Percentiles rank a stretch among this genome's conserved stretches.
phyloP scores from a whole-genome alignment of 176 grass and related monocot genomes.

The Panicum miliaceum region DNA sequence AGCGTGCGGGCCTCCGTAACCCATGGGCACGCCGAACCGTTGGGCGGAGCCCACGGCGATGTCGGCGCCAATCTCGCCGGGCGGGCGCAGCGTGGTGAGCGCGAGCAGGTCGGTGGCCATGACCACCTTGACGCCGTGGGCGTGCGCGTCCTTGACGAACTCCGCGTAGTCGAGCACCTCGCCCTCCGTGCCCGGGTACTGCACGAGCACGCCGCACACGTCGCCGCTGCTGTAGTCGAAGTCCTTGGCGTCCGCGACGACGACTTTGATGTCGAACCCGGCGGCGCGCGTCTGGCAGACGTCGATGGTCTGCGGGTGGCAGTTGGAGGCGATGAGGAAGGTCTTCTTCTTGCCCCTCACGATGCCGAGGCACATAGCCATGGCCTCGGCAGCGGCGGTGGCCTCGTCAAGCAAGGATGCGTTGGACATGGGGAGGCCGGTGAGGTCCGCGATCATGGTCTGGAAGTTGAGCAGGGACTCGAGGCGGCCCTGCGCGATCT shows the following conservation, averaged over 20 bases:
- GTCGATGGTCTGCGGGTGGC: conserved; percentile 94
- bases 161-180: conserved; percentile 89
- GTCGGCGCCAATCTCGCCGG: conserved; percentile 91
- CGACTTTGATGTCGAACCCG: conserved; percentile 80
- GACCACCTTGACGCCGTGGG: conserved; percentile 87
- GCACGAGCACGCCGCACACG: conserved; percentile 91
- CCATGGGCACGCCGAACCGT: conserved; percentile 98
- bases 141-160: conserved; percentile 85
- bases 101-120: conserved; percentile 97
- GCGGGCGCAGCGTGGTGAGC: conserved; percentile 76
- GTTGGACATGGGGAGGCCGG: conserved; percentile 96
- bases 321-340: conserved; percentile 88
- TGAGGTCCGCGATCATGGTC: conserved; percentile 94
- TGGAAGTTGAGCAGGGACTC: conserved; percentile 99
- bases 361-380: conserved; percentile 98
- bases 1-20: conserved; percentile 94
- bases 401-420: conserved; percentile 97
- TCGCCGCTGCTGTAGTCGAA: conserved; percentile 83
- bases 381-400: conserved; percentile 98
- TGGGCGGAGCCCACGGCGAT: conserved; percentile 96
- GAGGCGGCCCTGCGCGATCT: conserved; percentile 97
- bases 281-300: conserved; percentile 85
- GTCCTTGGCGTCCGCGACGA: conserved; percentile 73
- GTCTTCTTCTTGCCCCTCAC: conserved; percentile 84
- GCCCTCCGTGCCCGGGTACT: conserved; percentile 92